These are phyloP conservation scores for Leccinum boreale DNA, from an alignment of 768 basidiomycete genomes.

Conservation along the genomic window DNA sequence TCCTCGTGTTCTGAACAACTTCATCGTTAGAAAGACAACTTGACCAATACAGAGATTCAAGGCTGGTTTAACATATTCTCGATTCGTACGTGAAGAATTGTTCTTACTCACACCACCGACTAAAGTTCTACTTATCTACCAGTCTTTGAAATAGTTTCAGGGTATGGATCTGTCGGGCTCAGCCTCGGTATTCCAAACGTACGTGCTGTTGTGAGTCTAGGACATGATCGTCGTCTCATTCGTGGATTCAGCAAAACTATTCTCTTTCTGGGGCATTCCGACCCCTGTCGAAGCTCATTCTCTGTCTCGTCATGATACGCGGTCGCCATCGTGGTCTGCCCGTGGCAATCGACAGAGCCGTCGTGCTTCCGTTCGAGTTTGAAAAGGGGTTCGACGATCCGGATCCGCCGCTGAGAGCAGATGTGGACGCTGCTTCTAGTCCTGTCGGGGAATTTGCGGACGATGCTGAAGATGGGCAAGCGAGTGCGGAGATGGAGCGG, in stretches of 20 bases:
- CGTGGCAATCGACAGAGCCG: slow-evolving; percentile 83
- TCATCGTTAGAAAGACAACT: slow-evolving; percentile 47
- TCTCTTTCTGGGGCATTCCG: slow-evolving; percentile 78
- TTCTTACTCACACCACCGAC: not conserved
- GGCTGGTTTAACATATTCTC: slow-evolving; percentile 85
- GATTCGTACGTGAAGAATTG: slow-evolving; percentile 48
- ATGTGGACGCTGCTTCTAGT: not conserved
- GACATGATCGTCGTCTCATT: not conserved
- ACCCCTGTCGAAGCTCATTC: slow-evolving; percentile 81
- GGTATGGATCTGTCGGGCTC: slow-evolving; percentile 86
- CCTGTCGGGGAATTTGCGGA: not conserved
- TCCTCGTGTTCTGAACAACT: slow-evolving; percentile 1
- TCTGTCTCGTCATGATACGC: slow-evolving; percentile 89
- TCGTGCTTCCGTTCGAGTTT: slow-evolving; percentile 74
- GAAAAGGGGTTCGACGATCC: slow-evolving; percentile 25
- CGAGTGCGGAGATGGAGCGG: not conserved
- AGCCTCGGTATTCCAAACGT: slow-evolving; percentile 86
- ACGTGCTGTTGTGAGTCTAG: slow-evolving; percentile 20
- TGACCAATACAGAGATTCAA: slow-evolving; percentile 50
- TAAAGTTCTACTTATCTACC: not conserved
- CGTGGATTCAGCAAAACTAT: slow-evolving; percentile 59
- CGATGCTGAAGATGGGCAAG: not conserved
- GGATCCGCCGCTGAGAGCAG: not conserved
- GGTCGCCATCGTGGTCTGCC: slow-evolving; percentile 89
- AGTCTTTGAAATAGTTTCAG: slow-evolving; percentile 88